Percentiles rank a stretch among this genome's conserved stretches.
These are phyloP conservation scores for Sporobolus alterniflorus DNA, from an alignment of 202 grass and related monocot species.

Conservation along the genomic window DNA sequence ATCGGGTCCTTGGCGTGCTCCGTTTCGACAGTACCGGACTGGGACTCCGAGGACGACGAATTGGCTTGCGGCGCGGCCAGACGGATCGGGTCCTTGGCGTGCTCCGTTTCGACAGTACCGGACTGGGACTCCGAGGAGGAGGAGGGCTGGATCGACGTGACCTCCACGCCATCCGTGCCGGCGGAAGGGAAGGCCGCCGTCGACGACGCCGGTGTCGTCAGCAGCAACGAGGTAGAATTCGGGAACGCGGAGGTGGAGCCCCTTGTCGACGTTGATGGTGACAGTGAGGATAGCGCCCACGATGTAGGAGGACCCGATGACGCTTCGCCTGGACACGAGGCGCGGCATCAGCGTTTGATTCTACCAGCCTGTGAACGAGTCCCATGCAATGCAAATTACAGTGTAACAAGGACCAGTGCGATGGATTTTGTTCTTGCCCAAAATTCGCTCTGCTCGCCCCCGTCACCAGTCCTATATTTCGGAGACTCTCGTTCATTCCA, in stretches of 20 bases:
- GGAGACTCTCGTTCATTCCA: not conserved
- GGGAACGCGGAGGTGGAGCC: not conserved
- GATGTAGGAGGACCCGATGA: not conserved
- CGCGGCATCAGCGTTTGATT: not conserved
- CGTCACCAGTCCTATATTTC: accelerated
- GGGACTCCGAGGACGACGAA: slow-evolving; percentile 55
- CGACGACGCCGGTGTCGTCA: not conserved
- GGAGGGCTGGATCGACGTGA: slow-evolving; percentile 63
- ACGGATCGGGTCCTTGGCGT: slow-evolving; percentile 48
- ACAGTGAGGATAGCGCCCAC: not conserved
- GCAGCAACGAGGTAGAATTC: not conserved
- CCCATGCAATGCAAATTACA: slow-evolving; percentile 10
- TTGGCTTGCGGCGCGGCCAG: not conserved
- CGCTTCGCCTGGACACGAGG: not conserved
- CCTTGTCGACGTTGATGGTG: not conserved
- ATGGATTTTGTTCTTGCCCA: not conserved
- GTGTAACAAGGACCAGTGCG: not conserved
- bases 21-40: slow-evolving; percentile 26
- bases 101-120: not conserved
- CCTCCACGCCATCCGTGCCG: not conserved
- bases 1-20: slow-evolving; percentile 40
- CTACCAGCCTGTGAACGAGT: not conserved
- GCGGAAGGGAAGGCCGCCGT: not conserved
- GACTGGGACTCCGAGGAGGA: slow-evolving; percentile 39
- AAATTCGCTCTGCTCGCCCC: not conserved